Conservation (phyloP, 2,329 filamentous ascomycete species). For the Diaporthe ilicicola region DNA sequence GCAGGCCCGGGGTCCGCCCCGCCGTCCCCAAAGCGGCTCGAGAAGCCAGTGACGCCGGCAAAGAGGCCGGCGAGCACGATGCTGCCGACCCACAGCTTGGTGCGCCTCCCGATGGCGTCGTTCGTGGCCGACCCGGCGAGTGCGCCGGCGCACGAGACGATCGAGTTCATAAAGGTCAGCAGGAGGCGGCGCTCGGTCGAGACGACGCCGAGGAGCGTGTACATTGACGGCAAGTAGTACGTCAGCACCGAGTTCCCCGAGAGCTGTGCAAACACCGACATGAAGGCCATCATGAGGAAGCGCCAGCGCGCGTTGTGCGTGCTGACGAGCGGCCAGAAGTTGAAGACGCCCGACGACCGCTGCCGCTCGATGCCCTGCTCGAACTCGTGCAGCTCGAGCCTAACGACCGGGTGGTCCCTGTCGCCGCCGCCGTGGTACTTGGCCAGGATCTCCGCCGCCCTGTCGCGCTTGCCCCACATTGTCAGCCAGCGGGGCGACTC, state of each 20-base stretch:
- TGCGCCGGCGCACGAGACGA: constrained; percentile 32
- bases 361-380: constrained; percentile 44
- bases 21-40: constrained; percentile 35
- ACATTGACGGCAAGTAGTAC: constrained; percentile 35
- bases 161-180: constrained; percentile 27
- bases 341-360: constrained; percentile 38
- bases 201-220: constrained; percentile 31
- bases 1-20: background rate
- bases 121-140: constrained; percentile 44
- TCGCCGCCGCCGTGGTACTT: constrained; percentile 45
- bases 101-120: constrained; percentile 40
- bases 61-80: constrained; percentile 33
- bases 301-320: constrained; percentile 37
- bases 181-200: constrained; percentile 33
- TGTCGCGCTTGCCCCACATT: constrained; percentile 46
- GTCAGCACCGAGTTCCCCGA: constrained; percentile 30
- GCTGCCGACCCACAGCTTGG: constrained; percentile 34
- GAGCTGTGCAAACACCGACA: constrained; percentile 26
- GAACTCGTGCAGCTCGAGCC: constrained; percentile 51
- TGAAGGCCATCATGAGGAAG: constrained; percentile 33
- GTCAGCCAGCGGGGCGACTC: constrained; percentile 54
- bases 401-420: constrained; percentile 46
- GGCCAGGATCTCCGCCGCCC: constrained; percentile 47
- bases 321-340: constrained; percentile 41
- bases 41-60: constrained; percentile 36